Conservation (phyloP, 2,329 filamentous ascomycete genomes). For the Paracoccidioides brasiliensis region DNA sequence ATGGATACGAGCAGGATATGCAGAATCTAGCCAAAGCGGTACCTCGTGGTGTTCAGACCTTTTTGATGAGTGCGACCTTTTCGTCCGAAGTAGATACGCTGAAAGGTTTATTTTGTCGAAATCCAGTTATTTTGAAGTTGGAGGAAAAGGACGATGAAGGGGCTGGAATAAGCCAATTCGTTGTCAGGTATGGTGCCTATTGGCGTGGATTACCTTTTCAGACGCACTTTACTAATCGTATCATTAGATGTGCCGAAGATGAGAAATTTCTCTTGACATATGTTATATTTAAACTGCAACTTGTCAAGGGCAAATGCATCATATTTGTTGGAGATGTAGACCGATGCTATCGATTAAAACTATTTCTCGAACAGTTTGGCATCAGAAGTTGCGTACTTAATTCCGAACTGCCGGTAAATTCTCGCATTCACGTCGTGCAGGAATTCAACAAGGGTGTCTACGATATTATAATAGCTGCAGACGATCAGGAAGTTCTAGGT, state of each 20-base stretch:
- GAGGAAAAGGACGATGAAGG: slow-evolving; percentile 69
- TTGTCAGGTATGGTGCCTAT: slow-evolving; percentile 52
- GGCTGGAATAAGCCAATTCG: slow-evolving; percentile 70
- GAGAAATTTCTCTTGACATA: slow-evolving; percentile 92
- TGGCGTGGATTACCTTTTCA: neutral
- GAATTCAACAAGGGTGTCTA: slow-evolving; percentile 96
- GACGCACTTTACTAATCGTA: slow-evolving; percentile 8
- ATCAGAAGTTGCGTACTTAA: slow-evolving; percentile 90
- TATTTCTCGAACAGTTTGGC: slow-evolving; percentile 94
- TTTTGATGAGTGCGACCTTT: slow-evolving; percentile 87
- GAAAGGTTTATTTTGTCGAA: slow-evolving; percentile 71
- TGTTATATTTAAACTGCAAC: slow-evolving; percentile 85
- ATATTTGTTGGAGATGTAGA: slow-evolving; percentile 80
- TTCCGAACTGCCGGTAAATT: slow-evolving; percentile 86
- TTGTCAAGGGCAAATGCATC: slow-evolving; percentile 86
- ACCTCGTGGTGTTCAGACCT: slow-evolving; percentile 75
- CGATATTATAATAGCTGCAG: slow-evolving; percentile 93
- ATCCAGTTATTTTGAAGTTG: slow-evolving; percentile 66
- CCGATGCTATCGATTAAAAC: slow-evolving; percentile 77
- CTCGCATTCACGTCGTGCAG: slow-evolving; percentile 83
- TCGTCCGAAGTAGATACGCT: slow-evolving; percentile 76
- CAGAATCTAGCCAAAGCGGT: slow-evolving; percentile 63
- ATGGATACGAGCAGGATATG: slow-evolving; percentile 86
- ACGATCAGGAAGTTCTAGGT: slow-evolving; percentile 75
- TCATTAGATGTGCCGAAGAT: slow-evolving; percentile 67